Conservation (phyloP, 441 rosid species). For the Gossypium gossypioides region DNA sequence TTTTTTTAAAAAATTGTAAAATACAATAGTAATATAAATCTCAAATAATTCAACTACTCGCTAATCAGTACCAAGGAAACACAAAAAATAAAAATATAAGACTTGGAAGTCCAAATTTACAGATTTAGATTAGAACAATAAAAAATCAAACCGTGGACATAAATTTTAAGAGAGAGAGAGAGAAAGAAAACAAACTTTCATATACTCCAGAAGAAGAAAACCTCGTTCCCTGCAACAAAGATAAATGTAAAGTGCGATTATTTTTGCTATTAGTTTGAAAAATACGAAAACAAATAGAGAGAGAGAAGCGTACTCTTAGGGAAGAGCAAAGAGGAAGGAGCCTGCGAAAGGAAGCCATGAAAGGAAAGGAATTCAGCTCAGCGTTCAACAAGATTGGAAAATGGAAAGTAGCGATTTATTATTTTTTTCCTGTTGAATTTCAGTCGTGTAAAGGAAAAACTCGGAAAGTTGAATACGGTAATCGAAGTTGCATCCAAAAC, state of each 20-base stretch:
- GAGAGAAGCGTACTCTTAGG: constrained; percentile 16
- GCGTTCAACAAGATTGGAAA: not conserved
- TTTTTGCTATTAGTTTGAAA: not conserved
- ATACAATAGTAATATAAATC: not conserved
- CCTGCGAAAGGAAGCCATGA: constrained; percentile 46
- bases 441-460: not conserved
- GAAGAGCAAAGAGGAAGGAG: constrained; percentile 34
- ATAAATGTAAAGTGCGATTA: not conserved
- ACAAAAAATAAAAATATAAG: not conserved
- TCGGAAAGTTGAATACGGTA: not conserved
- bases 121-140: not conserved
- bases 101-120: not conserved
- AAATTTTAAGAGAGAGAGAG: not conserved
- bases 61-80: not conserved
- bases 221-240: constrained; percentile 30
- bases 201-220: constrained; percentile 20
- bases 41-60: not conserved
- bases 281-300: not conserved
- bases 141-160: not conserved
- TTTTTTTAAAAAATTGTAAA: not conserved
- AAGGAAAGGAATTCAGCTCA: constrained; percentile 13
- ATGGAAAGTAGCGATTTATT: not conserved
- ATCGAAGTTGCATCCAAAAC: not conserved
- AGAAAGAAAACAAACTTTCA: constrained; percentile 22
- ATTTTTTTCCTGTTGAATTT: not conserved